Conservation (phyloP, 169 alveolate genomes). For the Plasmodium adleri region DNA sequence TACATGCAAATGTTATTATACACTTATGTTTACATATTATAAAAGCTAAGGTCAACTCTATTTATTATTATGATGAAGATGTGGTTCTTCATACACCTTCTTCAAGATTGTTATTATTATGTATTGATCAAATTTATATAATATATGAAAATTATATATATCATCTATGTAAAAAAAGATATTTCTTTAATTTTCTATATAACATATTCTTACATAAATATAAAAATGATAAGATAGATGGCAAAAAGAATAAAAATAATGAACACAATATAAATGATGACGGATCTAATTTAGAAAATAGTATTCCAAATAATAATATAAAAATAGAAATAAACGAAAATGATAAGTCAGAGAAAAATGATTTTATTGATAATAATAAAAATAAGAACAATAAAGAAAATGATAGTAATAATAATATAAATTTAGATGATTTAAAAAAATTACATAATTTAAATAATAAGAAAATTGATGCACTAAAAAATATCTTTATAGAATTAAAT, state of each 20-base stretch:
- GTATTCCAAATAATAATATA: neutral
- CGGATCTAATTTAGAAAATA: neutral
- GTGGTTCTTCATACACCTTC: constrained; percentile 48
- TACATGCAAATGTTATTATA: constrained; percentile 66
- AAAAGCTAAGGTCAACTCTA: constrained; percentile 56
- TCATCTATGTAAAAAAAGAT: constrained; percentile 65
- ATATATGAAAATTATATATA: constrained; percentile 73
- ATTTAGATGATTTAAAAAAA: constrained; percentile 44
- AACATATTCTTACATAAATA: constrained; percentile 25
- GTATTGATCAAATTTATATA: constrained; percentile 71
- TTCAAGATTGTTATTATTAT: constrained; percentile 55
- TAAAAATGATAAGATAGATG: constrained; percentile 7
- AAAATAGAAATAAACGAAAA: neutral
- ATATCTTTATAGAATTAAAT: constrained; percentile 56
- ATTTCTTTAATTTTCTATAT: constrained; percentile 46
- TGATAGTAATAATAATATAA: neutral
- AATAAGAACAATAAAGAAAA: constrained; percentile 9
- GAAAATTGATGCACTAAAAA: constrained; percentile 29
- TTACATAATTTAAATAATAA: constrained; percentile 35
- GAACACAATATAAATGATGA: neutral
- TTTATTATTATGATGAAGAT: constrained; percentile 47
- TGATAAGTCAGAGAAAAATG: neutral
- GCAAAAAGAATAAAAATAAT: neutral
- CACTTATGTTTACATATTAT: constrained; percentile 55
- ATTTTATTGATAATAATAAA: neutral